A percentile compares a stretch with the other conserved stretches of the same genome.
phyloP scores from a whole-genome alignment of 306 rosid species.

The Vigna reflexopilosa region DNA sequence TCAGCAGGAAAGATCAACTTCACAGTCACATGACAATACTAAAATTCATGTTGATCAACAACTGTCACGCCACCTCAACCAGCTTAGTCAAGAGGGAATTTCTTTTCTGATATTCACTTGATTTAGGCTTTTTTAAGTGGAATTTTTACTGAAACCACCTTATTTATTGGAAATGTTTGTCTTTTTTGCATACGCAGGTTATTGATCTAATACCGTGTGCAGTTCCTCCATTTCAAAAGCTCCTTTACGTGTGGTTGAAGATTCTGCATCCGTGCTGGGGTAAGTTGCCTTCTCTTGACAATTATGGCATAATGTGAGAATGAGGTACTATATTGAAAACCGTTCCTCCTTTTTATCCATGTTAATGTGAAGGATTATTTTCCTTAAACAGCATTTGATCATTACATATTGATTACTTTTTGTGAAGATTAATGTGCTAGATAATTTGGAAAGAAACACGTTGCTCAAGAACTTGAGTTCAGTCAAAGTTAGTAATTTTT shows the following conservation, averaged over 20 bases:
- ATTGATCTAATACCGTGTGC: conserved; percentile 25
- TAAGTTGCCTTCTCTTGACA: conserved; percentile 17
- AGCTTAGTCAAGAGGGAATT: no score
- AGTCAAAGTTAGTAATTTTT: conserved; percentile 1
- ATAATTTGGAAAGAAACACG: conserved; percentile 14
- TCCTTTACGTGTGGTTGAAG: conserved; percentile 45
- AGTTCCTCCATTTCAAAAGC: conserved; percentile 44
- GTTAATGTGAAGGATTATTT: conserved; percentile 20
- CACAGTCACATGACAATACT: no score
- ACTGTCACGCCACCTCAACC: no score
- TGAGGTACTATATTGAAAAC: background rate
- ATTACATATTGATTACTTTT: background rate
- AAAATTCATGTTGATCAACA: no score
- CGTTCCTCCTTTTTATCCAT: conserved; percentile 6
- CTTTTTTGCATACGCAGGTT: no score
- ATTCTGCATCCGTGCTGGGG: conserved; percentile 44
- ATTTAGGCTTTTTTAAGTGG: no score
- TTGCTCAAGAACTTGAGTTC: background rate
- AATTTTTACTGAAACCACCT: no score
- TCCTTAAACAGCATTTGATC: background rate
- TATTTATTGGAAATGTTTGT: no score
- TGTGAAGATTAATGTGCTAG: background rate
- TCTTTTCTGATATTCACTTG: no score
- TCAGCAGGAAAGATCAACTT: background rate
- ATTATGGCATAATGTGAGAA: no score